Conservation (phyloP, 2,329 filamentous ascomycete species). For the Emydomyces testavorans region DNA sequence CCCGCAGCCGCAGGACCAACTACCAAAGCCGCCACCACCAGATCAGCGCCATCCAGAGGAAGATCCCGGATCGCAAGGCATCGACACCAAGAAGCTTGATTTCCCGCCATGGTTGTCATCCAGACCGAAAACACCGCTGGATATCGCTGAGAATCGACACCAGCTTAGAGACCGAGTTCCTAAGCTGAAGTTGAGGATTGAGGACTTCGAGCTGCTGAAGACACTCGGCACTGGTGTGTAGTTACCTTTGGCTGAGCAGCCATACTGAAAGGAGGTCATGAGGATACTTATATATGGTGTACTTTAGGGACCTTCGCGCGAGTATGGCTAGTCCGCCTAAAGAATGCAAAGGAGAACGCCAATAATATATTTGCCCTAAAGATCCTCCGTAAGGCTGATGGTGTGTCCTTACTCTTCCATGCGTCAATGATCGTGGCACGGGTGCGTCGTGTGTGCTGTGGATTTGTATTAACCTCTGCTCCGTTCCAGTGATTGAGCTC, state of each 20-base stretch:
- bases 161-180: slow-evolving; percentile 31
- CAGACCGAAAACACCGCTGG: slow-evolving; percentile 27
- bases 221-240: slow-evolving; percentile 39
- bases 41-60: slow-evolving; percentile 9
- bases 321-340: slow-evolving; percentile 39
- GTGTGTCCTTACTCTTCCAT: slow-evolving; percentile 21
- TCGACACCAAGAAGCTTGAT: slow-evolving; percentile 23
- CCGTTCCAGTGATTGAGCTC: slow-evolving; percentile 42
- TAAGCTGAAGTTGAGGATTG: slow-evolving; percentile 28
- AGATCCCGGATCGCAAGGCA: slow-evolving; percentile 18
- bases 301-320: slow-evolving; percentile 40
- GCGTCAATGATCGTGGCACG: too few relatives aligned
- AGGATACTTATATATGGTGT: slow-evolving; percentile 7
- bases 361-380: slow-evolving; percentile 40
- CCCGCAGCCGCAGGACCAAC: slow-evolving; percentile 21
- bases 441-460: too few relatives aligned
- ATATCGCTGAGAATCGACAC: slow-evolving; percentile 30
- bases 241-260: neutral
- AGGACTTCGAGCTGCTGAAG: slow-evolving; percentile 39
- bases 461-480: neutral
- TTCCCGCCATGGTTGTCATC: slow-evolving; percentile 23
- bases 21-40: slow-evolving; percentile 14
- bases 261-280: neutral
- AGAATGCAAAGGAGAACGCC: slow-evolving; percentile 26
- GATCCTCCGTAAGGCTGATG: slow-evolving; percentile 41